Evolutionary conservation across 2,329 filamentous ascomycete genomes (phyloP), one percentile per base, ranked within the genome.

Genomic region (Claviceps sorghi): DNA sequence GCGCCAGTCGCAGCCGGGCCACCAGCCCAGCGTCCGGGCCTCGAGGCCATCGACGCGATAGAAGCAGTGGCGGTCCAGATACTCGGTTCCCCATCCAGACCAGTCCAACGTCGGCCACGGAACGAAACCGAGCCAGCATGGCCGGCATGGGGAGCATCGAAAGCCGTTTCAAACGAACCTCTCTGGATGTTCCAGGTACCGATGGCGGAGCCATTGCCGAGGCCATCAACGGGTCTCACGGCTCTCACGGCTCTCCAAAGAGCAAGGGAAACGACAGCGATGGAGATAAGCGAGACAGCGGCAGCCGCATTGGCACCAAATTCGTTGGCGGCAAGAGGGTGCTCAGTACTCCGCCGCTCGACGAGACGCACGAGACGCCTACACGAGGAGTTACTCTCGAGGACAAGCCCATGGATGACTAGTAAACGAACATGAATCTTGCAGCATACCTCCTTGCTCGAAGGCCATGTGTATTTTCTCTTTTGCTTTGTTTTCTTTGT

Each of bases 51-150:
- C 79, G 88, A 53, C 83, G 90, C 57, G 90, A 96, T 62, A 82
- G 86, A 59, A 94, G 87, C 65, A 83, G 80, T 43, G 78, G 80
- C 56, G 80, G 80, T 5, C 78, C 82, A 30, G 83, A 83, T 62
- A 95, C 86, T 9, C 79, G 89, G 42, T 96, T 95, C 73, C 93
- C 88, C 1, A 85, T 96, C 58, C 77, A 82, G 58, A 82, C 86
- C 6, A 80, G 79, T 58, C 82, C 78, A 55, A 81, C 73, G 47
- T 70, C 74, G 53, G 10, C 74, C 52, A 19, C 69, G 53, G 79
- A 74, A 61, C 69, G 73, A 50, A 72, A 76, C 66, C 73, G 75
- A 21, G 64, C 63, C 58, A 75, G 72, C 62, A 60, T 80, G 51
- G 72, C 73, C 50, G 74, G 76, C 42, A 50, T 50, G 50, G 72